Evolutionary conservation across 208 protist species (phyloP), one percentile per base, ranked within the genome.

Genomic region (Acanthamoeba royreba): DNA sequence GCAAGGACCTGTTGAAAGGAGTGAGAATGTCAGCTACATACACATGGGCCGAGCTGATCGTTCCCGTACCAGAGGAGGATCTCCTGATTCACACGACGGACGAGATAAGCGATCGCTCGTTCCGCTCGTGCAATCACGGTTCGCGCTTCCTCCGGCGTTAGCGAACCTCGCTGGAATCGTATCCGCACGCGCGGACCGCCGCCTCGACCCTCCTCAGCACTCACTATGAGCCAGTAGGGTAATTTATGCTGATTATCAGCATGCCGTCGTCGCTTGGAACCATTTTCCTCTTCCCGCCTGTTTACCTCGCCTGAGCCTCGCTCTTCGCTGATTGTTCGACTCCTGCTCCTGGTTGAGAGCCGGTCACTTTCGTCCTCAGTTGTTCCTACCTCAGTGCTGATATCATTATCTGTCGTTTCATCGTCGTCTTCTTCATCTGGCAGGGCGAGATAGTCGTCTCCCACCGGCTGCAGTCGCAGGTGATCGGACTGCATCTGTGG

Each of bases 211-310:
- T 81, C 69, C 69, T 81, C 55, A 4, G 87, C 38, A 4, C 45
- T 92, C 42, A 92, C 25, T 33, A 72, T 79, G 43, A 79, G 53
- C 63, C 87, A 92, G 53, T 92, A 81, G 25, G 87, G 63, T n/a
- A n/a, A n/a, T n/a, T n/a, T n/a, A n/a, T n/a, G n/a, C n/a, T n/a
- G n/a, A n/a, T n/a, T n/a, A n/a, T n/a, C 55, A 92, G 87, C 87
- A 53, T 58, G 66, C 31, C 28, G 2, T 55, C 81, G 49, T 31
- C n/a, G n/a, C n/a, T n/a, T 25, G 1, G 13, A 31, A 55, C 43
- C 81, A 25, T 58, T 89, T 7, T 28, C 35, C 31, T 13, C 66
- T n/a, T n/a, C n/a, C n/a, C n/a, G n/a, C n/a, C n/a, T n/a, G n/a
- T n/a, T n/a, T n/a, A n/a, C n/a, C n/a, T n/a, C n/a, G n/a, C n/a